phyloP scores from a whole-genome alignment of 2,329 filamentous ascomycete genomes.

The Neonectria hederae region DNA sequence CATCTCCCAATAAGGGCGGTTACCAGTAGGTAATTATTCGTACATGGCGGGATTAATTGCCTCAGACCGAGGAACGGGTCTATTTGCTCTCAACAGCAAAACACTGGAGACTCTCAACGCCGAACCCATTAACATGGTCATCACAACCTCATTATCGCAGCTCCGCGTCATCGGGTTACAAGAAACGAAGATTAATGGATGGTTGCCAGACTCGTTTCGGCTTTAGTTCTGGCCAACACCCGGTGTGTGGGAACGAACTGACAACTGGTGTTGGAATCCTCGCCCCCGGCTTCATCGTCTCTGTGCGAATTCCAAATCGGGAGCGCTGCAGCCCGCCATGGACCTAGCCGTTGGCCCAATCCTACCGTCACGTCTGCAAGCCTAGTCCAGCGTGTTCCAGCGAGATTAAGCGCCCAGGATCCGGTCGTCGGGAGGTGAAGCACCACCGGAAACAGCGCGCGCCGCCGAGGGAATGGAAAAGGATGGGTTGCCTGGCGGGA shows the following conservation, averaged over 20 bases:
- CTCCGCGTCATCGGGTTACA: slow-evolving; percentile 25
- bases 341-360: slow-evolving; percentile 39
- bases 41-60: slow-evolving; percentile 21
- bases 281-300: slow-evolving; percentile 9
- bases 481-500: slow-evolving; percentile 6
- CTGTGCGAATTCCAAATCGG: slow-evolving; percentile 37
- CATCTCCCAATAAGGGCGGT: slow-evolving; percentile 9
- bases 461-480: slow-evolving; percentile 7
- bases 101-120: slow-evolving; percentile 2
- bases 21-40: neutral
- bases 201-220: slow-evolving; percentile 17
- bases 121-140: neutral
- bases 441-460: slow-evolving; percentile 17
- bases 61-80: slow-evolving; percentile 9
- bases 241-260: slow-evolving; percentile 22
- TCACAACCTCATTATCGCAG: slow-evolving; percentile 7
- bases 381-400: slow-evolving; percentile 33
- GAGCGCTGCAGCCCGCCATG: slow-evolving; percentile 36
- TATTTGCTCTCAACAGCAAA: neutral
- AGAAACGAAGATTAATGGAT: slow-evolving; percentile 11
- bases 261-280: slow-evolving; percentile 15
- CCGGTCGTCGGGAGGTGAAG: slow-evolving; percentile 16
- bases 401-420: slow-evolving; percentile 40
- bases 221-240: slow-evolving; percentile 14
- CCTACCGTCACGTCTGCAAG: slow-evolving; percentile 36